Base-by-base conservation (phyloP, 2,329 filamentous ascomycete genomes). In the Cytospora leucostoma region DNA sequence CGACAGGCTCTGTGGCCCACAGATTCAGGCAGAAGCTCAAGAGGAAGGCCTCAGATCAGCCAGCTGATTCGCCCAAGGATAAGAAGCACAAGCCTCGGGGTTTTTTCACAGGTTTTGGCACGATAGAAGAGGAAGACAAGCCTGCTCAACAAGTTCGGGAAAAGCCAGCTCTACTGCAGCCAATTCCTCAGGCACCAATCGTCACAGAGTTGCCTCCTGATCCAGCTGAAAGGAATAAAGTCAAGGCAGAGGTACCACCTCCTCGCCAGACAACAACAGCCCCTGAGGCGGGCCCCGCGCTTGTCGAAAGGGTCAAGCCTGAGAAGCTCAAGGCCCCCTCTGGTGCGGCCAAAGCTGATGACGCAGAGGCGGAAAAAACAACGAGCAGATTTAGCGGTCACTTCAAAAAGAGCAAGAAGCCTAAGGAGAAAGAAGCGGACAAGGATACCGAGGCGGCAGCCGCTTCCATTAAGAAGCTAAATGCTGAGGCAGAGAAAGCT, bases 301-400 rank as follows among this genome's bases (percentile, higher is more conserved):
- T 27, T 34, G 15, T 50, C 13, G 17, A 19, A 19, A 15, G 21
- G 19, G 3, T 19, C n/a, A 21, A 47, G 44, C 44, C 44, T 47
- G 44, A 47, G 12, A 10, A 21, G 44, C 3, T 11, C 17, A 27
- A 54, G 33, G 10, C 17, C 21, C 17, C 11, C 51, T 5, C 54
- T 40, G 50, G 40, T 34, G 21, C 58, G 15, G 21, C 13, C 21
- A 60, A 60, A 27, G n/a, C 17, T 21, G 50, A 32, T 32, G 35
- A 33, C 13, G 56, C 44, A 52, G 15, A 59, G 49, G 3, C 38
- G 12, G 51, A 37, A 10, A 61, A 64, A 32, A 5, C 33, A 5
- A 61, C 63, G 35, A 21, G 56, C 8, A 63, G 27, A 38, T 27
- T 40, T 19, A 38, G 15, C 12, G 37, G n/a, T 19, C 17, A 53